phyloP scores from a whole-genome alignment of 2,329 filamentous ascomycete species.

The Madurella mycetomatis region DNA sequence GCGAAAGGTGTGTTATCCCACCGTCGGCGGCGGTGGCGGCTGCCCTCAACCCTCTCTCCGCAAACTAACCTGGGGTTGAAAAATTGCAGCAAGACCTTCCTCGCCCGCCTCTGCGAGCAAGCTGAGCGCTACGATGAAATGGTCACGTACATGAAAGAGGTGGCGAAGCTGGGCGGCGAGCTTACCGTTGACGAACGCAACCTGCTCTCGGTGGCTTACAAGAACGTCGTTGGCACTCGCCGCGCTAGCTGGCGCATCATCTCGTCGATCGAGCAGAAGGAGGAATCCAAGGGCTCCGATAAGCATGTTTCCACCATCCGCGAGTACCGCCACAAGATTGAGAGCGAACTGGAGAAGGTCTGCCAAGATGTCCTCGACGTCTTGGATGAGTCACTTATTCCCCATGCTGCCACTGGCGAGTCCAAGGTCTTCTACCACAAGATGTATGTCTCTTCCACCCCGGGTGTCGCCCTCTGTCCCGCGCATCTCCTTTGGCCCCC shows the following conservation, averaged over 20 bases:
- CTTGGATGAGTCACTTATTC: conserved; percentile 87
- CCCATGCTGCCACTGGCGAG: conserved; percentile 93
- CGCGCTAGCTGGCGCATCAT: conserved; percentile 99
- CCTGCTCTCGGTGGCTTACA: conserved; percentile 97
- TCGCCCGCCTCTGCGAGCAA: conserved; percentile 99
- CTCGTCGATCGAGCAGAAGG: conserved; percentile 99
- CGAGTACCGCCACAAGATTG: conserved; percentile 98
- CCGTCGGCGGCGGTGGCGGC: neutral
- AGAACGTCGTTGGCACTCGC: conserved; percentile 98
- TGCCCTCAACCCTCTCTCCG: neutral
- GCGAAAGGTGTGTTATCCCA: conserved; percentile 29
- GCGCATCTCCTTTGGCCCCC: neutral
- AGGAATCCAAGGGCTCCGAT: conserved; percentile 96
- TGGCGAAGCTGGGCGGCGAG: conserved; percentile 79
- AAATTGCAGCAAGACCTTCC: conserved; percentile 88
- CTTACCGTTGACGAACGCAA: conserved; percentile 96
- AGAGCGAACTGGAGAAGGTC: conserved; percentile 93
- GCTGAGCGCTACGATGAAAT: conserved; percentile 99
- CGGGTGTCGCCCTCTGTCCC: neutral
- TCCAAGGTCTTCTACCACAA: conserved; percentile 99
- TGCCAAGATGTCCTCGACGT: conserved; percentile 97
- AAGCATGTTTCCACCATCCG: conserved; percentile 92
- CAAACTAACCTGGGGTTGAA: conserved; percentile 19
- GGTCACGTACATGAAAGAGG: conserved; percentile 99
- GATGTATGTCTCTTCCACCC: conserved; percentile 64